Conservation (phyloP, 1,139 yeast species). For the Candida glucosophila region DNA sequence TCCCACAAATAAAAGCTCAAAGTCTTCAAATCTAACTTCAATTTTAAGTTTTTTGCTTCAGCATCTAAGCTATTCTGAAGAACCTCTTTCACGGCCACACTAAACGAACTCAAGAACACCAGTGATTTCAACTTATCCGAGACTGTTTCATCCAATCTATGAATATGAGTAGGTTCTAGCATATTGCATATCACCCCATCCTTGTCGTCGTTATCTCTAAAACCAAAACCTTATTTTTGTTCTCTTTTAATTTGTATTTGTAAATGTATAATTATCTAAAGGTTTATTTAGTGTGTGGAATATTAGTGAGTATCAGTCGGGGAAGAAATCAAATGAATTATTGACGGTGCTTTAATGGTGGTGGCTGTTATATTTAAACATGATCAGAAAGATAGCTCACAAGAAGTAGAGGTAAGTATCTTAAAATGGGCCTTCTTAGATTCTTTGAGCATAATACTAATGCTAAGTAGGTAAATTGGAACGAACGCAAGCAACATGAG, state of each 20-base stretch:
- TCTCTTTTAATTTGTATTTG: no score
- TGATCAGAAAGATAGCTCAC: not conserved
- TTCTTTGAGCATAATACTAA: not conserved
- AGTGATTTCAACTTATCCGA: slow-evolving; percentile 9
- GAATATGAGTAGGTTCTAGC: no score
- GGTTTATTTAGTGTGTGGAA: no score
- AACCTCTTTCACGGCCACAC: slow-evolving; percentile 57
- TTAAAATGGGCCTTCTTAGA: not conserved
- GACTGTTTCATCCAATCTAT: slow-evolving; percentile 6
- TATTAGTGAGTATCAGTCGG: no score
- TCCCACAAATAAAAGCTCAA: slow-evolving; percentile 62
- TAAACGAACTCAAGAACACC: slow-evolving; percentile 8
- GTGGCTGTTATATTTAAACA: not conserved
- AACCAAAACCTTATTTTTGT: no score
- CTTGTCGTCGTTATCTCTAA: no score
- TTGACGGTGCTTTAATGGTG: no score
- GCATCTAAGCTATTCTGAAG: slow-evolving; percentile 81
- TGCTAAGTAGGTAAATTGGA: slow-evolving; percentile 12
- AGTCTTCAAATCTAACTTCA: slow-evolving; percentile 51
- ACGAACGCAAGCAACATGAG: slow-evolving; percentile 9
- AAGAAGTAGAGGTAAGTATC: not conserved
- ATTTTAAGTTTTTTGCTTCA: slow-evolving; percentile 49
- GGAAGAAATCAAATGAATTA: no score
- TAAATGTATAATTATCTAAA: no score
- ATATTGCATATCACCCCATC: no score